Base-by-base conservation (phyloP, 768 basidiomycete species). In the Serpula lacrymans region DNA sequence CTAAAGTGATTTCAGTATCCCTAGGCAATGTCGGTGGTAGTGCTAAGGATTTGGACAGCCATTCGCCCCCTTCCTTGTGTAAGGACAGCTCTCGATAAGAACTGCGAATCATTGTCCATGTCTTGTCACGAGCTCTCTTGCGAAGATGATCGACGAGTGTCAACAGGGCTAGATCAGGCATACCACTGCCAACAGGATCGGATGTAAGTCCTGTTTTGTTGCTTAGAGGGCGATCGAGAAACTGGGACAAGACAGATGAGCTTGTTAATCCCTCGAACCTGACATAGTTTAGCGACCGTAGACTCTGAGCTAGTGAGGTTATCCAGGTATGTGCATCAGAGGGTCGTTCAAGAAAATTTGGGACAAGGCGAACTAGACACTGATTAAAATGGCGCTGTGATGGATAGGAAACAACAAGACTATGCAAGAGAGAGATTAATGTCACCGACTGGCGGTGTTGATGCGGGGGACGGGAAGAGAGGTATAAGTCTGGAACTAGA, bases 331-430 rank as follows among this genome's bases (percentile, higher is more conserved):
- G 54, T 1, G 63, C 60, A 3, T 57, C 53, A 2, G 68, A 69
- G 3, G 54, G 41, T 32, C 51, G 52, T 11, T 68, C 62, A 1
- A 80, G 55, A 24, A 75, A 57, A 4, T 55, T 49, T 17, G 58
- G 51, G 12, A 74, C 71, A 13, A 79, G 59, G 7, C 67, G 57
- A 20, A 58, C 55, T 2, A 71, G 54, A 35, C 71, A 68, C n/a
- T n/a, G n/a, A n/a, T n/a, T n/a, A 33, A 33, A 33, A 44, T 75
- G 72, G 27, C 66, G 59, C 57, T 39, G 17, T 56, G 28, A 10
- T 88, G 86, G 1, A 83, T 85, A 3, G 87, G 87, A 57, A 82
- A 84, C 4, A n/a, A n/a, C n/a, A n/a, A n/a, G n/a, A n/a, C n/a
- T n/a, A n/a, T n/a, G n/a, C n/a, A n/a, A n/a, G n/a, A n/a, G n/a